phyloP scores from a whole-genome alignment of 2,329 filamentous ascomycete species.

The Neofusicoccum laricinum region DNA sequence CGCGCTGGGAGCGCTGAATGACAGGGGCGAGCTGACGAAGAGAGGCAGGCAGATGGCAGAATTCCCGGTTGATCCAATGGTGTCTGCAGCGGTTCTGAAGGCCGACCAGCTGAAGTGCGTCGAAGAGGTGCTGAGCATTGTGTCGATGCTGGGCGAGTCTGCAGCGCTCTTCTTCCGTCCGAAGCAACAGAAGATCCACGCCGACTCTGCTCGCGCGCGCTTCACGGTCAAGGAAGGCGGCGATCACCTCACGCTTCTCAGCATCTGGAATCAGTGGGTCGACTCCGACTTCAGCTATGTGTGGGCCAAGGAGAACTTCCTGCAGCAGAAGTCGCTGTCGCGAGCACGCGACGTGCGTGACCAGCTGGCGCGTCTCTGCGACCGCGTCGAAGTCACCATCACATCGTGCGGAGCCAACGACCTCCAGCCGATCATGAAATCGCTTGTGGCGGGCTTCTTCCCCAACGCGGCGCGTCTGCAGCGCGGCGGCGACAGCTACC shows the following conservation, averaged over 20 bases:
- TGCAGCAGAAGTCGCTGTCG: constrained; percentile 86
- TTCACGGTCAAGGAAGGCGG: constrained; percentile 91
- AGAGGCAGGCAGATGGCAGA: constrained; percentile 92
- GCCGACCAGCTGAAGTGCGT: constrained; percentile 90
- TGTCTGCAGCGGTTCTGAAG: constrained; percentile 83
- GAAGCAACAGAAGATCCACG: constrained; percentile 96
- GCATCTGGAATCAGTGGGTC: constrained; percentile 94
- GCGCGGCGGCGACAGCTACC: constrained; percentile 80
- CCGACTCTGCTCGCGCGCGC: constrained; percentile 81
- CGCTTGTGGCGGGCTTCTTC: constrained; percentile 90
- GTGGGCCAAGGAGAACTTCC: constrained; percentile 89
- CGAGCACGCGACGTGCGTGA: constrained; percentile 89
- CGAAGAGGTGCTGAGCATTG: constrained; percentile 86
- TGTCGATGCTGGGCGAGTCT: constrained; percentile 90
- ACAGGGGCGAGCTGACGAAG: constrained; percentile 84
- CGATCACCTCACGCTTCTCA: constrained; percentile 83
- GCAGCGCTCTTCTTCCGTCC: constrained; percentile 89
- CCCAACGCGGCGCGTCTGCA: constrained; percentile 84
- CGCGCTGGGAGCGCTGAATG: constrained; percentile 83
- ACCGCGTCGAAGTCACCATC: constrained; percentile 78
- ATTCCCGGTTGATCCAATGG: constrained; percentile 88
- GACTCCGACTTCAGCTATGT: constrained; percentile 84
- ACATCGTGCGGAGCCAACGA: constrained; percentile 69
- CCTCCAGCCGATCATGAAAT: constrained; percentile 76
- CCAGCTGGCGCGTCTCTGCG: constrained; percentile 87